Conservation (phyloP, 768 basidiomycete genomes). For the Kwoniella mangroviensis region DNA sequence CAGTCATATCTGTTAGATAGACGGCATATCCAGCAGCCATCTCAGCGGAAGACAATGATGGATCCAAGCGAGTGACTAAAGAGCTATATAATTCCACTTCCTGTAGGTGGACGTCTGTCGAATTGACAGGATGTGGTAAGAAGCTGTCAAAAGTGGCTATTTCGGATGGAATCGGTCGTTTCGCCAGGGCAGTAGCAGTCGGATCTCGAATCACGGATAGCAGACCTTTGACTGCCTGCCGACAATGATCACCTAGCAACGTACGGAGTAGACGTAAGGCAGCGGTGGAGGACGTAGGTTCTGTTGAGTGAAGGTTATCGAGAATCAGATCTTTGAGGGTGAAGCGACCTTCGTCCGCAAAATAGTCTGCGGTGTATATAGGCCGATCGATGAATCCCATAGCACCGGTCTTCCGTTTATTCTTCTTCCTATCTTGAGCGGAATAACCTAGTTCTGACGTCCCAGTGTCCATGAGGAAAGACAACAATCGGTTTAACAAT, state of each 20-base stretch:
- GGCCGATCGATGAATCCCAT: slow-evolving; percentile 82
- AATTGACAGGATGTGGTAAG: slow-evolving; percentile 58
- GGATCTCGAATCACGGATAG: slow-evolving; percentile 73
- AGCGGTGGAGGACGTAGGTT: slow-evolving; percentile 70
- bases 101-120: slow-evolving; percentile 36
- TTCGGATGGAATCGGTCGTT: slow-evolving; percentile 2
- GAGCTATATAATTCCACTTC: slow-evolving; percentile 52
- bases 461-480: slow-evolving; percentile 34
- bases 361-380: slow-evolving; percentile 68
- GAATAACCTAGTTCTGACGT: background rate
- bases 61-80: slow-evolving; percentile 48
- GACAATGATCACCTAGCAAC: slow-evolving; percentile 72
- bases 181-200: slow-evolving; percentile 67
- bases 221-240: slow-evolving; percentile 67
- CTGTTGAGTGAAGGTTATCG: slow-evolving; percentile 73
- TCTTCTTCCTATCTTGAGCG: slow-evolving; percentile 8
- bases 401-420: slow-evolving; percentile 72
- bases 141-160: slow-evolving; percentile 62
- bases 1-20: slow-evolving; percentile 66
- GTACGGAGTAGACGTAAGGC: slow-evolving; percentile 81
- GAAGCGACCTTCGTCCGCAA: slow-evolving; percentile 84
- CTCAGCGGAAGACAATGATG: slow-evolving; percentile 30
- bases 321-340: slow-evolving; percentile 87
- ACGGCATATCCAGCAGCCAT: slow-evolving; percentile 57
- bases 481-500: slow-evolving; percentile 28